Evolutionary conservation across 176 grass and related monocot species (phyloP).

Genomic region (Zizania latifolia): DNA sequence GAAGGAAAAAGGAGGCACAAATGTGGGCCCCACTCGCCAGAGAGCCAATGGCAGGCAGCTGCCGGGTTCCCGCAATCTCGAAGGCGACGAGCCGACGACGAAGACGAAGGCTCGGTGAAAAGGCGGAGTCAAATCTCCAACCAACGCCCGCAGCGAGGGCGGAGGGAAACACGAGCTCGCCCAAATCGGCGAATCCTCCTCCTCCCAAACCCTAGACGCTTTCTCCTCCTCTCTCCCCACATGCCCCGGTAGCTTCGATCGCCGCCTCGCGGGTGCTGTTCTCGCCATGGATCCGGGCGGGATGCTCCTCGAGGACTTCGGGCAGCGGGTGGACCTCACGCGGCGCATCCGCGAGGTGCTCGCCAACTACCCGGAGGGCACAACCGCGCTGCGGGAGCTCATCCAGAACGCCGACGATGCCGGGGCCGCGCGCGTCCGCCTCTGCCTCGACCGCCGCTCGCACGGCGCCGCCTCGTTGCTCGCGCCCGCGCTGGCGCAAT

Average conservation of each 20-base stretch:
- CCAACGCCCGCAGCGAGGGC: background rate
- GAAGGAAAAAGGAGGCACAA: background rate
- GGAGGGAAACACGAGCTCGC: background rate
- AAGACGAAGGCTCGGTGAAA: background rate
- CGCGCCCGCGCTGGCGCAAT: conserved; percentile 64
- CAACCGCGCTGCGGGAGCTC: conserved; percentile 84
- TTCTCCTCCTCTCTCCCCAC: background rate
- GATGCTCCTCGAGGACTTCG: conserved; percentile 85
- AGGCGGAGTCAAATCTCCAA: conserved; percentile 23
- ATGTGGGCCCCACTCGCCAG: background rate
- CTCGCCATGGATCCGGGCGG: conserved; percentile 29
- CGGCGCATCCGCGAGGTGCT: conserved; percentile 91
- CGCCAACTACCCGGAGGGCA: conserved; percentile 87
- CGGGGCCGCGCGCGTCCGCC: conserved; percentile 62
- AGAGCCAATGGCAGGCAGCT: background rate
- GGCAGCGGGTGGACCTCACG: conserved; percentile 85
- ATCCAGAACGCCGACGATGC: conserved; percentile 95
- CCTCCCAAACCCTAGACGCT: conserved; percentile 15
- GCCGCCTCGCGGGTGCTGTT: no score
- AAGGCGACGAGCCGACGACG: background rate
- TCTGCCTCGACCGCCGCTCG: conserved; percentile 86
- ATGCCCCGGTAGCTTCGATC: conserved; percentile 29
- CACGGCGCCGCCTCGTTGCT: conserved; percentile 59
- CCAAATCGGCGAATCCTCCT: conserved; percentile 26
- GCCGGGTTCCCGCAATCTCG: background rate